Evolutionary conservation across 352 stramenopile genomes (phyloP), one percentile per base, ranked within the genome.

Genomic region (Pythium myriotylum): DNA sequence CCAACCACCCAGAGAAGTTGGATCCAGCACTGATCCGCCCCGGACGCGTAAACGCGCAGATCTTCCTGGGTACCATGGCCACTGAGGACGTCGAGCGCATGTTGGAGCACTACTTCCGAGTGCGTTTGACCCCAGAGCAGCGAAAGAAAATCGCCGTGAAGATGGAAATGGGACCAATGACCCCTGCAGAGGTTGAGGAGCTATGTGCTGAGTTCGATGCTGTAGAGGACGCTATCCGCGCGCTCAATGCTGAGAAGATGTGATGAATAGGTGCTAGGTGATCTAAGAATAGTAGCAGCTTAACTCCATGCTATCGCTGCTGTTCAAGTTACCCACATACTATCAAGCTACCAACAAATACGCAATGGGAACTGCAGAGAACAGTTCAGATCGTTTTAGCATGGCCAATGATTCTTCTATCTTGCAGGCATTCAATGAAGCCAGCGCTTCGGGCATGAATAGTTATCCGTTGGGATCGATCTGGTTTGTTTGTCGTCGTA

Each of bases 1-100:
- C 87, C 23, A 98, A 98, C 71, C 86, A 97, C 64, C 92, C 89
- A 10, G 92, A 98, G 70, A 91, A 89, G 54, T 76, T 98, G 23
- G 92, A 98, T 63, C 76, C 85, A 9, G 92, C 92, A 24, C 78
- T 97, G 1, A 84, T 98, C 4, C 83, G 92, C 4, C 92, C 92
- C 2, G 92, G 90, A 0, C 83, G 91, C 37, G 84, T 98, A 26
- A 92, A 97, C 69, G 88, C 89, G 72, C 91, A 92, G 64, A 41
- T 97, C 22, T 33, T 81, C 26, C 70, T 96, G 27, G 67, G 81
- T 0, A 76, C 79, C 64, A 90, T 95, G 69, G 45, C 48, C 9
- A 40, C 42, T 20, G 45, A 50, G 10, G 64, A 88, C 17, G 59
- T 75, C 9, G 59, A 70, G 45, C 19, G 73, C 14, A 89, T 92